These are phyloP conservation scores for Dillenia suffruticosa DNA, from an alignment of 164 flowering plant species.

Conservation along the genomic window DNA sequence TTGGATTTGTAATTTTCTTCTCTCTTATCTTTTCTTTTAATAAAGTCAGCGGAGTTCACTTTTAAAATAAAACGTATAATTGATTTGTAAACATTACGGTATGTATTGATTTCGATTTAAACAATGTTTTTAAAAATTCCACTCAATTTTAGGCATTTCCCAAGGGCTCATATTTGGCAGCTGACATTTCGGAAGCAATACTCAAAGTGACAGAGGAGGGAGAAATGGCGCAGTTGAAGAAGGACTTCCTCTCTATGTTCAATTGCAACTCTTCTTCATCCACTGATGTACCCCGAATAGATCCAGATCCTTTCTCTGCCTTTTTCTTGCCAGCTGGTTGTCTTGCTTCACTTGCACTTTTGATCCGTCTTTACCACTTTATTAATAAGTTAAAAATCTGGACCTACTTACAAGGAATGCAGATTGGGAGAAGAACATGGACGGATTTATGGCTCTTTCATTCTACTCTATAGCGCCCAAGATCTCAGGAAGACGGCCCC, in stretches of 20 bases:
- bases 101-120: too few species aligned
- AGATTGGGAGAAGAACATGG: too few species aligned
- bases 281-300: not conserved
- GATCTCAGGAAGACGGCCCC: too few species aligned
- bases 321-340: not conserved
- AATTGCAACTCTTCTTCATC: not conserved
- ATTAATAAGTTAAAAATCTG: too few species aligned
- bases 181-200: slow-evolving; percentile 24
- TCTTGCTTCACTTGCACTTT: not conserved
- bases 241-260: not conserved
- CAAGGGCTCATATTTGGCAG: slow-evolving; percentile 12
- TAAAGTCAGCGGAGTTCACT: too few species aligned
- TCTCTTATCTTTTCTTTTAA: not conserved
- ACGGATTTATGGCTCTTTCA: too few species aligned
- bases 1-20: slow-evolving; percentile 19
- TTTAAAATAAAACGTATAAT: too few species aligned
- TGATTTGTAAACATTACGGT: too few species aligned
- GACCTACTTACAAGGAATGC: too few species aligned
- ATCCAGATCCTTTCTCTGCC: slow-evolving; percentile 1
- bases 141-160: not conserved
- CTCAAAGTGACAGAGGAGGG: slow-evolving; percentile 19
- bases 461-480: too few species aligned
- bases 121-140: too few species aligned
- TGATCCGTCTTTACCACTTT: too few species aligned
- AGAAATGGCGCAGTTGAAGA: slow-evolving; percentile 7